Percentiles rank a stretch among this genome's conserved stretches.
phyloP scores from a whole-genome alignment of 2,329 filamentous ascomycete species.

The Diaporthe ampelina region DNA sequence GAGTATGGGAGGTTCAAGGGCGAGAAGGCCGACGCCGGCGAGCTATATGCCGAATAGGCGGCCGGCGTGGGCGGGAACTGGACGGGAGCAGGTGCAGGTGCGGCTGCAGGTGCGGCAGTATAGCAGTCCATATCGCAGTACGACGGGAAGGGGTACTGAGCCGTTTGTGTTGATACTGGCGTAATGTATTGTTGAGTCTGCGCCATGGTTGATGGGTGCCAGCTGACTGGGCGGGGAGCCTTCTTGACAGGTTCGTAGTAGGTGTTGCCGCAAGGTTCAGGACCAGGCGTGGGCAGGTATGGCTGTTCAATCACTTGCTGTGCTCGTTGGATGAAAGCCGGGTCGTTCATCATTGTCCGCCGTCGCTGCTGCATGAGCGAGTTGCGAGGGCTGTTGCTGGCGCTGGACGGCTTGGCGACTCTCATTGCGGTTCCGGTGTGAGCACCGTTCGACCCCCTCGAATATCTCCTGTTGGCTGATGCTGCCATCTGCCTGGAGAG shows the following conservation, averaged over 20 bases:
- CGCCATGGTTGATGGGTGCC: conserved; percentile 75
- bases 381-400: conserved; percentile 77
- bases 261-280: conserved; percentile 50
- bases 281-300: conserved; percentile 52
- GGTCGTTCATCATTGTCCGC: conserved; percentile 69
- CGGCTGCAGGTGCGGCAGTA: conserved; percentile 49
- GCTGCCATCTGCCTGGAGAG: conserved; percentile 65
- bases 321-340: conserved; percentile 59
- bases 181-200: conserved; percentile 51
- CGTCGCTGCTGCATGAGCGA: conserved; percentile 64
- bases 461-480: conserved; percentile 62
- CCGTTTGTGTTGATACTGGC: conserved; percentile 47
- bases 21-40: conserved; percentile 68
- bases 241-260: conserved; percentile 53
- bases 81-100: conserved; percentile 50
- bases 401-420: conserved; percentile 75
- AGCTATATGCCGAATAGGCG: conserved; percentile 70
- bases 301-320: conserved; percentile 63
- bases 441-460: conserved; percentile 64
- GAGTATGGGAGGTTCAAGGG: conserved; percentile 65
- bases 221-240: conserved; percentile 76
- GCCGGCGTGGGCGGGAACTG: conserved; percentile 66
- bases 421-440: conserved; percentile 67
- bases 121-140: conserved; percentile 59
- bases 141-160: conserved; percentile 57